phyloP scores from a whole-genome alignment of 306 rosid genomes.

The Ochetophila trinervis region DNA sequence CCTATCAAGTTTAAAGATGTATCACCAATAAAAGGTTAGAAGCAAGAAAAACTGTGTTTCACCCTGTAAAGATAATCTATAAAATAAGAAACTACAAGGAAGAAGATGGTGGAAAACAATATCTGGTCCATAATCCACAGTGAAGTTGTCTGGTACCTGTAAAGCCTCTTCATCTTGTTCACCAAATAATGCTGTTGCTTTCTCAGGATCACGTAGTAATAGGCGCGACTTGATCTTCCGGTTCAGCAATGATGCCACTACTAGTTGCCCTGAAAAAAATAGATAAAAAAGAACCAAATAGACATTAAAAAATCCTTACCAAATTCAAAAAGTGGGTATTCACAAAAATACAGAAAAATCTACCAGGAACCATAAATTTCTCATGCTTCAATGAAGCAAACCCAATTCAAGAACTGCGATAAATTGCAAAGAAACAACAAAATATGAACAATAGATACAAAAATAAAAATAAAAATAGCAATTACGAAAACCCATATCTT shows the following conservation, averaged over 20 bases:
- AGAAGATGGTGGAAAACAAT: background rate
- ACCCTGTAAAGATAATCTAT: background rate
- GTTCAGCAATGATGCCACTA: conserved; percentile 75
- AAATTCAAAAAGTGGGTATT: conserved; percentile 14
- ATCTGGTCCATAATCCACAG: background rate
- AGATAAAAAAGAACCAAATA: conserved; percentile 2
- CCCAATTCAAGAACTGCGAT: background rate
- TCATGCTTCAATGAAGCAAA: background rate
- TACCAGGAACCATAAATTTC: background rate
- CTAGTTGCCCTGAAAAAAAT: conserved; percentile 73
- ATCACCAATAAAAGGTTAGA: conserved; percentile 6
- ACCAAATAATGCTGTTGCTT: conserved; percentile 72
- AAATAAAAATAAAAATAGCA: background rate
- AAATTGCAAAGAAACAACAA: background rate
- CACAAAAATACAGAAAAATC: background rate
- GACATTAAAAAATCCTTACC: conserved; percentile 21
- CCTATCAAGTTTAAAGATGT: conserved; percentile 48
- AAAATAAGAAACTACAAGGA: background rate
- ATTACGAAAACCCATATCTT: background rate
- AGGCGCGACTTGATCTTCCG: conserved; percentile 68
- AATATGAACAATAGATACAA: background rate
- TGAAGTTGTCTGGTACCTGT: conserved; percentile 42
- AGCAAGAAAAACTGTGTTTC: conserved; percentile 3
- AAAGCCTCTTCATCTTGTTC: conserved; percentile 58
- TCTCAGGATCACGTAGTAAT: conserved; percentile 71